Evolutionary conservation across 306 rosid genomes (phyloP).

Genomic region (Glycine latifolia): DNA sequence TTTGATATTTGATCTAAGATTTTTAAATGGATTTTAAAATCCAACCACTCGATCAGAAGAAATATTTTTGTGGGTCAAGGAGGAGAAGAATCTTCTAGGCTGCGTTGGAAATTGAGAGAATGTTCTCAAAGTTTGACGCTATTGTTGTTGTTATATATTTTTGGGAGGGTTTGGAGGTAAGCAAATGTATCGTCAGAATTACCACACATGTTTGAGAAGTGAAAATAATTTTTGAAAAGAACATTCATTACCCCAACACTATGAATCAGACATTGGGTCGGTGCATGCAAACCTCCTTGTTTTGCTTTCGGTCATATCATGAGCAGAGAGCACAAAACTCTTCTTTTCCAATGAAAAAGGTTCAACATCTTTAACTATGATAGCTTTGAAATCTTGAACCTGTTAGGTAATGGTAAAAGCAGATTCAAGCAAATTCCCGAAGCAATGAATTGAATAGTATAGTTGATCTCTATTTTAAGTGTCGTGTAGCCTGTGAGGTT

Average conservation of each 20-base stretch:
- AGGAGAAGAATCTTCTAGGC: not conserved
- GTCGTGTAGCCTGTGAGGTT: too few relatives aligned
- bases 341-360: not conserved
- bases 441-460: not conserved
- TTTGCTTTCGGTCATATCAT: conserved; percentile 27
- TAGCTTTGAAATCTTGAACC: not conserved
- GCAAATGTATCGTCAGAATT: too few relatives aligned
- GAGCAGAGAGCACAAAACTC: not conserved
- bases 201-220: not conserved
- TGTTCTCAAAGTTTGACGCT: not conserved
- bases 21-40: not conserved
- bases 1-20: conserved; percentile 20
- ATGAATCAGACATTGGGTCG: not conserved
- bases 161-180: not conserved
- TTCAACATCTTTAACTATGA: conserved; percentile 5
- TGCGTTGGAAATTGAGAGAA: not conserved
- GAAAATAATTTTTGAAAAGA: not conserved
- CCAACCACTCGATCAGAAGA: not conserved
- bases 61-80: not conserved
- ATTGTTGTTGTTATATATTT: not conserved
- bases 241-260: not conserved
- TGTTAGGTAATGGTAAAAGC: not conserved
- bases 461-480: not conserved
- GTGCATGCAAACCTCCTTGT: conserved; percentile 17
- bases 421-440: not conserved